Percentiles rank a stretch among this genome's conserved stretches.
phyloP scores from a whole-genome alignment of 129 eudicot genomes.

The Artemisia argyi region DNA sequence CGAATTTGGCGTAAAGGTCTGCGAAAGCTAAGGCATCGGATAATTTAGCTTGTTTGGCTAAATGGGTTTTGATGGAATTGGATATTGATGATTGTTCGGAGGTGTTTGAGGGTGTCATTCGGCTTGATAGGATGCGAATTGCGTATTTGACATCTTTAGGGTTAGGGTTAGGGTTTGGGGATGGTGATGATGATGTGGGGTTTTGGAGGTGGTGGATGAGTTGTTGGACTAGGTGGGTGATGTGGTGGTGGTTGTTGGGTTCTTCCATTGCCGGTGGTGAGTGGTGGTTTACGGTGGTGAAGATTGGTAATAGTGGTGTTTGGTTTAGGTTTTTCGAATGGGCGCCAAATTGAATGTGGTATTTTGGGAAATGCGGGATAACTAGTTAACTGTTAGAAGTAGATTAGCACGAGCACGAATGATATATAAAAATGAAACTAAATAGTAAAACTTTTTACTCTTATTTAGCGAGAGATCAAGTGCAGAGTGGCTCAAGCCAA shows the following conservation, averaged over 20 bases:
- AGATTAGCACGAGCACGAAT: too few species aligned
- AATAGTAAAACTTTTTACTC: too few species aligned
- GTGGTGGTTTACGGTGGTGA: too few species aligned
- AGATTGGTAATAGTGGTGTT: background rate
- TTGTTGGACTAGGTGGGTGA: constrained; percentile 66
- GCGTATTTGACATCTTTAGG: constrained; percentile 58
- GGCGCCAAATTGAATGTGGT: background rate
- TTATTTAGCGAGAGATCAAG: too few species aligned
- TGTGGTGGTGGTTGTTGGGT: constrained; percentile 37
- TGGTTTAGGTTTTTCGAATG: background rate
- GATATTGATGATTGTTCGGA: constrained; percentile 65
- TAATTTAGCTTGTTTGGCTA: constrained; percentile 73
- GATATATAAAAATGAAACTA: too few species aligned
- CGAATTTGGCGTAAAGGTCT: constrained; percentile 64
- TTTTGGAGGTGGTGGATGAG: constrained; percentile 59
- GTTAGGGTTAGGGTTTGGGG: constrained; percentile 21
- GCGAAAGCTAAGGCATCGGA: constrained; percentile 73
- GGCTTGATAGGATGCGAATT: constrained; percentile 72
- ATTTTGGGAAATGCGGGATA: too few species aligned
- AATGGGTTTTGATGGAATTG: constrained; percentile 72
- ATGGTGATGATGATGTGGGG: constrained; percentile 12
- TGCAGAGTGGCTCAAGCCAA: too few species aligned
- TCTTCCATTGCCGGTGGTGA: constrained; percentile 52
- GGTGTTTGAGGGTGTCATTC: constrained; percentile 60
- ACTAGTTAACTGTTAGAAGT: too few species aligned